Evolutionary conservation across 805 yeast genomes (phyloP).

Genomic region (Ogataea pini): DNA sequence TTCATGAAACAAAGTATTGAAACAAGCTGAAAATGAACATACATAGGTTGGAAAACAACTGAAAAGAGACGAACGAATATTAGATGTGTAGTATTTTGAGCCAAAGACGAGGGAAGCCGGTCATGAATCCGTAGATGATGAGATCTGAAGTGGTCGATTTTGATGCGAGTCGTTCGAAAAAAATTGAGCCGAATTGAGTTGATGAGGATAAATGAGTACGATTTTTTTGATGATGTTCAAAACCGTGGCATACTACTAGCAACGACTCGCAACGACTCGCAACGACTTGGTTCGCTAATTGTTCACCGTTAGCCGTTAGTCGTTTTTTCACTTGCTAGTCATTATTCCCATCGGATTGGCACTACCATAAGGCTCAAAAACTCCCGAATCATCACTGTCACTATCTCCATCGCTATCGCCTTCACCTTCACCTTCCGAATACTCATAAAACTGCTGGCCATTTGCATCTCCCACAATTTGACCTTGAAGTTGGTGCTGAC

Average conservation of each 20-base stretch:
- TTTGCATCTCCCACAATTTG: constrained; percentile 20
- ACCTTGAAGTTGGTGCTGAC: constrained; percentile 12
- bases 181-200: too few species aligned
- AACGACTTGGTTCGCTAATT: background rate
- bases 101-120: too few species aligned
- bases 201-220: too few species aligned
- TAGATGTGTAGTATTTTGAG: background rate
- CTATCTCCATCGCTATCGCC: constrained; percentile 13
- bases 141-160: too few species aligned
- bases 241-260: too few species aligned
- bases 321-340: too few species aligned
- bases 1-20: background rate
- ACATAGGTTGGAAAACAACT: background rate
- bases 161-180: too few species aligned
- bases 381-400: constrained; percentile 15
- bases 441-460: constrained; percentile 26
- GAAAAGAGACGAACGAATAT: background rate
- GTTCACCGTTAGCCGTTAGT: background rate
- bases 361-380: constrained; percentile 22
- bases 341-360: constrained; percentile 30
- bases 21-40: background rate
- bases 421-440: constrained; percentile 19
- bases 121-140: too few species aligned
- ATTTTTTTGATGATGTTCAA: too few species aligned
- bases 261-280: background rate